Evolutionary conservation across 805 yeast species (phyloP), one percentile per base, ranked within the genome.

Genomic region (Lipomyces oligophaga): DNA sequence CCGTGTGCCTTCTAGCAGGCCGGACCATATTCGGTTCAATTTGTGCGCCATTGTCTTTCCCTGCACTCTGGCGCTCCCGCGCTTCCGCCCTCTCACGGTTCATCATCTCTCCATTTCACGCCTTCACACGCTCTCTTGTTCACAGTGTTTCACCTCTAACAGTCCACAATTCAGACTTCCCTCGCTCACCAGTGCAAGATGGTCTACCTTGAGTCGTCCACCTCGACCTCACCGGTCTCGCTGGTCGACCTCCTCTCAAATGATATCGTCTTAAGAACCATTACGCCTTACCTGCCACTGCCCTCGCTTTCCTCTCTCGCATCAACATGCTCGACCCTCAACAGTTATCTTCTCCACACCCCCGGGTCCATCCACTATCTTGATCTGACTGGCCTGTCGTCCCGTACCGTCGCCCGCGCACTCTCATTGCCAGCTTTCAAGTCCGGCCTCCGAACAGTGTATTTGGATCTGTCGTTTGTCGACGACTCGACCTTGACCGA

Each of bases 381-480:
- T 11, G 54, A 49, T 35, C 44, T 51, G 18, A 21, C 46, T 2
- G 18, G 27, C 25, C 34, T 44, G 42, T 36, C 47, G 18, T 20
- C 54, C 4, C 41, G 39, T 11, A 13, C 34, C 13, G 22, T 48
- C 24, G 10, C 37, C n/a, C 28, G 22, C 13, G 64, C 77, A 78
- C 67, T 73, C 68, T 61, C 73, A 62, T 62, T 70, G 70, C 51
- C 69, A 70, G 70, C 78, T 78, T 62, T 79, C 83, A 52, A 78
- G 68, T 62, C 71, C 76, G 51, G 65, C 69, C 62, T 80, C 84
- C 62, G 83, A 82, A 55, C 87, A 37, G 36, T 52, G 28, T 30
- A 32, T 16, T 48, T 52, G 21, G 55, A 52, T 30, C 11, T 34
- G n/a, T 52, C 54, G 33, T 28, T 40, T 16, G 47, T 52, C 20